Evolutionary conservation across 306 rosid species (phyloP), one percentile per base, ranked within the genome.

Genomic region (Elaeagnus macrophylla): DNA sequence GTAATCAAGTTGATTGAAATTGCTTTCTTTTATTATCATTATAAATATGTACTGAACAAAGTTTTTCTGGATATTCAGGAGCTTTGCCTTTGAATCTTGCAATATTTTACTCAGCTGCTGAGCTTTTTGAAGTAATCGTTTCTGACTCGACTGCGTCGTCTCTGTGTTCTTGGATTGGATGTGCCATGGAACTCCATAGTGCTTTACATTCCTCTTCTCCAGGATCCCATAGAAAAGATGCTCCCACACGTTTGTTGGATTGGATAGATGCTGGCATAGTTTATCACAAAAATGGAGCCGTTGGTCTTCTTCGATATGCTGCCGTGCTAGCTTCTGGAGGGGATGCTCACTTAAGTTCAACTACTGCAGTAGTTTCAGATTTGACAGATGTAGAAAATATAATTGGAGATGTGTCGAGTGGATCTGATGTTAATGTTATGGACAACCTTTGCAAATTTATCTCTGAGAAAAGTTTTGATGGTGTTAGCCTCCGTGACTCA

Each of bases 211-310:
- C 83, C 75, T 87, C 99, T 38, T 81, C 99, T 61, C 80, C 96
- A 7, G 99, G 99, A 57, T 84, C 99, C 54, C 87, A 80, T 70
- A 78, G 85, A 76, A 91, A 91, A 69, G 99, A 91, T 82, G 95
- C 96, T 69, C 99, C 99, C 43, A 69, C 96, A 46, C 75, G 99
- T 39, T 71, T 91, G 75, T 76, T 91, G 83, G 99, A 91, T 75
- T 87, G 95, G 99, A 87, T 87, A 62, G 99, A 91, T 73, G 95
- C 95, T 73, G 93, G 93, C 35, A 87, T 91, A 39, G 81, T 91
- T 51, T 91, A 82, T 73, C 82, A 91, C 68, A 91, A 84, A 77
- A 86, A 85, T 69, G 99, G 99, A 66, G 87, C 81, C 39, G 67
- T 79, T 61, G 96, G 99, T 62, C 89, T 91, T 66, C 72, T 87